Conservation (phyloP, 768 basidiomycete genomes). For the Calocera viscosa region DNA sequence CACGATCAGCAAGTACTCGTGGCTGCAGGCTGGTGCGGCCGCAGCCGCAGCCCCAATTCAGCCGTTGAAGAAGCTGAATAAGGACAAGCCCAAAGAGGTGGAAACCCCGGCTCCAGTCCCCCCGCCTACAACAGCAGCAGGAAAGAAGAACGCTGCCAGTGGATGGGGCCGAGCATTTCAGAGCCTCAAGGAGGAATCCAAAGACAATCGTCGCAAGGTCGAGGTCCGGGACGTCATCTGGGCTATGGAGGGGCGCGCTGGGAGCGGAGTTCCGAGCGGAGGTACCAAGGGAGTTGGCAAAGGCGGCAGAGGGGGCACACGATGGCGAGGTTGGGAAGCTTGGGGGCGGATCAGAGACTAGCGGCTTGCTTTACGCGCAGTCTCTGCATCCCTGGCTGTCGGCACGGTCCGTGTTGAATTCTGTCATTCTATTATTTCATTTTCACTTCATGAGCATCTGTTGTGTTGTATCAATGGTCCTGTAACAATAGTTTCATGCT, state of each 20-base stretch:
- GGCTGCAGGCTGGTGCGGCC: slow-evolving; percentile 65
- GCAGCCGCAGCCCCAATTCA: slow-evolving; percentile 29
- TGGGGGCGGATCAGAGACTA: background rate
- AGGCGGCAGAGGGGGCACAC: slow-evolving; percentile 3
- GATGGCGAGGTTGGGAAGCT: slow-evolving; percentile 3
- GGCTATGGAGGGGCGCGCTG: slow-evolving; percentile 48
- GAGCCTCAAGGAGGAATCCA: slow-evolving; percentile 35
- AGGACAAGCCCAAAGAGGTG: slow-evolving; percentile 17
- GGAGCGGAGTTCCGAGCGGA: slow-evolving; percentile 8
- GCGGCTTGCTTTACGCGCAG: background rate
- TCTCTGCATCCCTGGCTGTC: background rate
- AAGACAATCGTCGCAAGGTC: slow-evolving; percentile 46
- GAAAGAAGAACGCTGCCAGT: background rate
- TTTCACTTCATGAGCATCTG: background rate
- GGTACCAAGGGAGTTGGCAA: slow-evolving; percentile 8
- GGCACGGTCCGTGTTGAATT: background rate
- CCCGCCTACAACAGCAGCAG: slow-evolving; percentile 24
- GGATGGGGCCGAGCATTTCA: slow-evolving; percentile 12
- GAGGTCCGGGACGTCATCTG: slow-evolving; percentile 76
- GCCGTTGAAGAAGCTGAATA: slow-evolving; percentile 19
- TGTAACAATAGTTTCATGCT: background rate
- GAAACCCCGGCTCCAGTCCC: slow-evolving; percentile 22
- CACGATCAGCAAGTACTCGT: slow-evolving; percentile 62
- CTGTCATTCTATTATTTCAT: background rate
- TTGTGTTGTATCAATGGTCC: slow-evolving; percentile 5